Evolutionary conservation across 176 grass and related monocot species (phyloP), one percentile per base, ranked within the genome.

Genomic region (Typha latifolia): DNA sequence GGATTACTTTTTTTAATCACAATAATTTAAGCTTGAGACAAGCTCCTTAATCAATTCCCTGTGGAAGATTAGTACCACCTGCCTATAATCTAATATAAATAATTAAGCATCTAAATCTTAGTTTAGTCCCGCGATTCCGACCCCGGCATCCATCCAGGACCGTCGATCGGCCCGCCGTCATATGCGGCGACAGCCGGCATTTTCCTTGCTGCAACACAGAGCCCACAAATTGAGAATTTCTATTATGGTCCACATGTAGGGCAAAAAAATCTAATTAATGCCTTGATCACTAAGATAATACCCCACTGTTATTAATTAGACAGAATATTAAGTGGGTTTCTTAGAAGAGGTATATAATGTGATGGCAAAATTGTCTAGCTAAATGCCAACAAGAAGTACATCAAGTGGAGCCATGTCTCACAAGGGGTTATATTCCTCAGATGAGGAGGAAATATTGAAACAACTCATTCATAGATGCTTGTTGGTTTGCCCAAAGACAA

Each of bases 361-460:
- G 73, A 51, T 70, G 70, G 66, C 37, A 71, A 69, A 68, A 70
- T 51, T 90, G 87, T 90, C 87, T 32, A 43, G 29, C 49, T 20
- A 67, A 86, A 75, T 24, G 70, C 69, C 83, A 80, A 66, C 83
- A 66, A 71, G 64, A 72, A 71, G 66, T 83, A 72, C 80, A 78
- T 43, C 37, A 43, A 79, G 76, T 77, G 64, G 65, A 70, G 34
- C 65, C 61, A 63, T 34, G 75, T 32, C 64, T 73, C 78, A 47
- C 62, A 65, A 51, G 64, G 20, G 43, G 4, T 12, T 29, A 26
- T 83, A 24, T 74, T 74, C 69, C 81, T 84, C 73, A 73, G 4
- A 43, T 59, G 77, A 73, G 63, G 78, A 86, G 78, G 73, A 43
- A 7, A 43, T 9, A 43, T 43, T 6, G 37, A 43, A 43, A 10